Conservation (phyloP, 805 yeast species). For the Starmerella tilneyi region DNA sequence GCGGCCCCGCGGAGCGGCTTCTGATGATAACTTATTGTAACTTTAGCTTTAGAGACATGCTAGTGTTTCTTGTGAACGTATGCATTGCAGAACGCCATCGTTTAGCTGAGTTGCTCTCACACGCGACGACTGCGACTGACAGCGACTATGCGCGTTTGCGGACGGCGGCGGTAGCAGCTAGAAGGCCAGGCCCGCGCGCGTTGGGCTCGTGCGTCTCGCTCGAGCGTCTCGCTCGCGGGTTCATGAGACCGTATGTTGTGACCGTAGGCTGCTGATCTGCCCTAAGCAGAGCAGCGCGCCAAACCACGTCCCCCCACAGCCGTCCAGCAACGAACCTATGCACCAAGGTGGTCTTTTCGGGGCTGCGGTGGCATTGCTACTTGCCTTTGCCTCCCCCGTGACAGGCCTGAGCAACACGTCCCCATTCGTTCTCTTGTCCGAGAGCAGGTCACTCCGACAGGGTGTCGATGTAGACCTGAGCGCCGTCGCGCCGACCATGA, state of each 20-base stretch:
- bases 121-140: too few species aligned
- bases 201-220: too few species aligned
- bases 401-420: constrained; percentile 20
- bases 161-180: too few species aligned
- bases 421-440: constrained; percentile 20
- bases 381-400: constrained; percentile 1
- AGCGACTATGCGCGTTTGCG: too few species aligned
- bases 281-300: background rate
- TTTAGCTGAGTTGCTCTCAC: too few species aligned
- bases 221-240: too few species aligned
- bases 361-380: constrained; percentile 1
- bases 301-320: background rate
- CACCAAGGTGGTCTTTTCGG: background rate
- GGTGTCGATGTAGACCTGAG: background rate
- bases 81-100: background rate
- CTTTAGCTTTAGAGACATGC: background rate
- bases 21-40: constrained; percentile 2
- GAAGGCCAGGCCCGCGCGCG: too few species aligned
- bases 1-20: background rate
- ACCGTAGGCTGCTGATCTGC: too few species aligned
- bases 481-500: constrained; percentile 8
- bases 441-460: constrained; percentile 6
- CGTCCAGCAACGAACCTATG: background rate
- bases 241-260: background rate
- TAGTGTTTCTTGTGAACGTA: too few species aligned